phyloP scores from a whole-genome alignment of 371 early-diverging fungal genomes.

The Mortierella sp. region DNA sequence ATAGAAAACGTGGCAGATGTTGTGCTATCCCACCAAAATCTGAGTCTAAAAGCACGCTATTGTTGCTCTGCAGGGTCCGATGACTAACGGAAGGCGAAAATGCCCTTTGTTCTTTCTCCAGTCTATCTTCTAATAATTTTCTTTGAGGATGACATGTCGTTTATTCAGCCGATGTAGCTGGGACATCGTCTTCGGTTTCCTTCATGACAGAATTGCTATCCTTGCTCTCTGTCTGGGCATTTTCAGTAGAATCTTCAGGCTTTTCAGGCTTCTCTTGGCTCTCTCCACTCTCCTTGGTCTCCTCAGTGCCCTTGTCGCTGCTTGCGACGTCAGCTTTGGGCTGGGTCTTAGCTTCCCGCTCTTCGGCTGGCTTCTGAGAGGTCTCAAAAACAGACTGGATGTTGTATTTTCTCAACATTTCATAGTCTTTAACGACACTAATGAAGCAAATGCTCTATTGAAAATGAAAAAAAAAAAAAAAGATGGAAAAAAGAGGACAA shows the following conservation, averaged over 20 bases:
- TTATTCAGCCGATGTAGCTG: no score
- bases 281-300: neutral
- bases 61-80: no score
- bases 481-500: neutral
- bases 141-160: no score
- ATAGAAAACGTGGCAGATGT: no score
- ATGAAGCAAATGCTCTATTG: conserved; percentile 75
- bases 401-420: conserved; percentile 73
- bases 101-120: no score
- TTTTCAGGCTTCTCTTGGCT: neutral
- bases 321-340: neutral
- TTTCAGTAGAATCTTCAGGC: neutral
- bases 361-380: conserved; percentile 4
- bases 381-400: conserved; percentile 65
- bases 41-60: no score
- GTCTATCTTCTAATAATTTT: no score
- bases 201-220: no score
- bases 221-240: no score
- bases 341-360: neutral
- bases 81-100: no score
- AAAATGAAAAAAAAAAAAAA: conserved; percentile 4
- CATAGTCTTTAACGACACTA: conserved; percentile 74
- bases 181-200: no score
- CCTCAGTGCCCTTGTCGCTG: neutral
- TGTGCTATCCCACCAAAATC: no score